Base-by-base conservation (phyloP, 495 filamentous ascomycete genomes). In the Achaetomiella virescens region DNA sequence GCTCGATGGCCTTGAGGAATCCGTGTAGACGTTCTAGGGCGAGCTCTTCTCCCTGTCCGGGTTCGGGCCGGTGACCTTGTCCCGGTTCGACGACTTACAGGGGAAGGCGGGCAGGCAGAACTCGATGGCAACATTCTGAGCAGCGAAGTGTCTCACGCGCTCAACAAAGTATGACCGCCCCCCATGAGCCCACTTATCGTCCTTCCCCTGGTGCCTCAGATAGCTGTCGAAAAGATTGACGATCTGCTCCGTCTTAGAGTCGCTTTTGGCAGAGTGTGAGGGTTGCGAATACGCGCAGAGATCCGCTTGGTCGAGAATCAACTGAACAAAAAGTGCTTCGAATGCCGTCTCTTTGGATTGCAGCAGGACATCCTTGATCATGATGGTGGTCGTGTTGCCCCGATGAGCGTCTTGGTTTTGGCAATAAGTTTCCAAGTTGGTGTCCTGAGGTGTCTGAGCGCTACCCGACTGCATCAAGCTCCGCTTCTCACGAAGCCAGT, bases 1-100 rank as follows among this genome's bases (percentile, higher is more conserved):
- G 48, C 24, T 70, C 65, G 6, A 70, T 25, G 24, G 54, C 60
- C 17, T 55, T 55, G n/a, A 69, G 47, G 33, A 73, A 75, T 1
- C 37, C 53, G 31, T 67, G 57, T 8, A 75, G 61, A 1, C 61
- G 58, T 14, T 68, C 58, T 42, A 75, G 47, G 0, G 71, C 68
- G 1, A 61, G 43, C 20, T 61, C 59, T 25, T 61, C 59, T 1
- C 54, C 11, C 38, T 15, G 38, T 58, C 60, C 7, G 56, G 56
- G 24, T 61, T 46, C 1, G 45, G 36, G 0, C 59, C 54, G 2
- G 51, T 55, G 2, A 58, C 59, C 43, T 61, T 61, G 55, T 58
- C 59, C 1, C 17, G 12, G 45, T 58, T 61, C 45, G 54, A 61
- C 2, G 59, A 61, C 49, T 61, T 61, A 55, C 54, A 61, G 24